These are phyloP conservation scores for Clathrospora elynae DNA, from an alignment of 2,329 filamentous ascomycete species.

Conservation along the genomic window DNA sequence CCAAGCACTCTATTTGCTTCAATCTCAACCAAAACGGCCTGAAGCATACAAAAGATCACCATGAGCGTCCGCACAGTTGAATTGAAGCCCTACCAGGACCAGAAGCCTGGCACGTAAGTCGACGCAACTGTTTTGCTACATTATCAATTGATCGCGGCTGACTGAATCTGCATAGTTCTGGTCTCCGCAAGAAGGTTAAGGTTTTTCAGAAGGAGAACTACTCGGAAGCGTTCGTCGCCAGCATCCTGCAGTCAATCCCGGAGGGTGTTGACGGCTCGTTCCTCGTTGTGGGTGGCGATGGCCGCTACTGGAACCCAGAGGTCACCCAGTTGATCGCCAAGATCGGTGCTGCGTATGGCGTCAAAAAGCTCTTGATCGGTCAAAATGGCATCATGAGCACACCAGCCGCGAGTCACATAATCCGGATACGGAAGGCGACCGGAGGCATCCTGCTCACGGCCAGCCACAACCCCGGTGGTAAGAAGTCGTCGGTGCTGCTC, in stretches of 20 bases:
- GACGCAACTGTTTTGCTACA: constrained; percentile 5
- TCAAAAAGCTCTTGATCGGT: constrained; percentile 97
- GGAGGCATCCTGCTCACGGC: constrained; percentile 96
- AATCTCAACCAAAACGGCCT: constrained; percentile 27
- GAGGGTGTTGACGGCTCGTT: constrained; percentile 87
- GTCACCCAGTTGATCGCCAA: constrained; percentile 96
- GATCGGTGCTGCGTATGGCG: constrained; percentile 94
- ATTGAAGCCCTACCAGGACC: constrained; percentile 86
- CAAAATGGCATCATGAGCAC: constrained; percentile 97
- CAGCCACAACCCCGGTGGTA: constrained; percentile 97
- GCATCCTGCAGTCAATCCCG: constrained; percentile 93
- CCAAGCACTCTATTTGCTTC: constrained; percentile 24
- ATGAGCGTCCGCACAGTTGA: constrained; percentile 79
- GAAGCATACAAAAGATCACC: constrained; percentile 27
- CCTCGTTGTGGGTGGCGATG: constrained; percentile 96
- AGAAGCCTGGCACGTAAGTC: constrained; percentile 98
- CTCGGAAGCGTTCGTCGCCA: constrained; percentile 92
- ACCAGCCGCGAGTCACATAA: constrained; percentile 93
- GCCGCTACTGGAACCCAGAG: constrained; percentile 95
- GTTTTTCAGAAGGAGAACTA: constrained; percentile 96
- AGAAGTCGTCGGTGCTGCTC: constrained; percentile 40
- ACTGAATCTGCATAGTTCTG: constrained; percentile 67
- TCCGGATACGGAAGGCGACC: constrained; percentile 91
- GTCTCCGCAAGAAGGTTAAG: constrained; percentile 98
- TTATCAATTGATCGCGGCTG: constrained; percentile 28